A percentile compares a stretch with the other conserved stretches of the same genome.
phyloP scores from a whole-genome alignment of 2,329 filamentous ascomycete species.

The Paraconiothyrium brasiliense region DNA sequence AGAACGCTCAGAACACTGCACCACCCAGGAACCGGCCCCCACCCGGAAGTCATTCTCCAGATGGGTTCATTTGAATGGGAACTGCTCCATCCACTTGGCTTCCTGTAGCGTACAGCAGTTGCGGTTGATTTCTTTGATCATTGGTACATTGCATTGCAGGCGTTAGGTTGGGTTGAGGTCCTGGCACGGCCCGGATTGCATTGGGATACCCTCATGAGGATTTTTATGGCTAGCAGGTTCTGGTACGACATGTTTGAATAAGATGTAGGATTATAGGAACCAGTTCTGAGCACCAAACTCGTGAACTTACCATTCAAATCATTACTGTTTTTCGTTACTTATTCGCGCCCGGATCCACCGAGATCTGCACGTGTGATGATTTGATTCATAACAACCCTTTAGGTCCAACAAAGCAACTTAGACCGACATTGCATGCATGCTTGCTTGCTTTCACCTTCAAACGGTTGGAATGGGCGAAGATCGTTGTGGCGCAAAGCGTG shows the following conservation, averaged over 20 bases:
- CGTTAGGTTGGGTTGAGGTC: constrained; percentile 5
- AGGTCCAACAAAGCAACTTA: not conserved
- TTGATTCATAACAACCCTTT: not conserved
- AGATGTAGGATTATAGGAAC: constrained; percentile 6
- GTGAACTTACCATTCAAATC: not conserved
- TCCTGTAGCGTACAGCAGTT: not conserved
- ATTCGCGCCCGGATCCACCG: not conserved
- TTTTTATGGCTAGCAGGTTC: not conserved
- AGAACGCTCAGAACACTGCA: constrained; percentile 18
- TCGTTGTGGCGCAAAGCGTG: constrained; percentile 14
- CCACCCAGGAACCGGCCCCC: constrained; percentile 10
- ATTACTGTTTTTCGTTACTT: not conserved
- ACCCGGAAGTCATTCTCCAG: constrained; percentile 1
- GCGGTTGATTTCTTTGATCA: not conserved
- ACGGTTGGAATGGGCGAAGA: not conserved
- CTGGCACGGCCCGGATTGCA: not conserved
- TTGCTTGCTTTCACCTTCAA: not conserved
- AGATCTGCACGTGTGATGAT: not conserved
- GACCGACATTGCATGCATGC: not conserved
- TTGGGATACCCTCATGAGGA: constrained; percentile 13
- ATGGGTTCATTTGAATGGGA: constrained; percentile 6
- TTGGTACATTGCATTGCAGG: constrained; percentile 6
- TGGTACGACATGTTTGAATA: constrained; percentile 4
- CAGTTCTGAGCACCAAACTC: not conserved
- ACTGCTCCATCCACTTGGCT: not conserved